Base-by-base conservation (phyloP, 805 yeast genomes). In the Metschnikowia aberdeeniae region DNA sequence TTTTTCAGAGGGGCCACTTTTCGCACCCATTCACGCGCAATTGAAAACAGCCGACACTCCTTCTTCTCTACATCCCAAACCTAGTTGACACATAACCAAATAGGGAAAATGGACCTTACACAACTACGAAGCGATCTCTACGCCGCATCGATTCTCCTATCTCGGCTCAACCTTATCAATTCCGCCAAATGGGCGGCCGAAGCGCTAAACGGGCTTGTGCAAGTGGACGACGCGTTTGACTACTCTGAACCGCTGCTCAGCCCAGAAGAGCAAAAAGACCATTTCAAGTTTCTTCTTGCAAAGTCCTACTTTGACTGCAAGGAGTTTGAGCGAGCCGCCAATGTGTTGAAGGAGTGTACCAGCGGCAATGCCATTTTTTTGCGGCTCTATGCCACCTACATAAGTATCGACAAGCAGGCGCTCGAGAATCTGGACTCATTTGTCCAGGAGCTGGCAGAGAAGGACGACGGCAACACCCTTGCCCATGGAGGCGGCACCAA, bases 161-260 rank as follows among this genome's bases (percentile, higher is more conserved):
- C 79, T 1, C 76, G 77, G 29, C 67, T 87, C 48, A 80, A 85
- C 47, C 69, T 89, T 10, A 73, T 75, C 56, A 81, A 80, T 42
- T 82, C 89, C 0, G 80, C 95, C 3, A 87, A 87, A 67, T 89
- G 95, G 95, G 73, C 70, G 45, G 82, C 88, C 2, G 96, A 89
- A 57, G 95, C 95, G 1, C 67, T 85, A 17, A 76, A 74, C 54
- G 95, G 92, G 0, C 64, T 86, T 50, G 60, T 58, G 17, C 50
- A 40, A 3, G 14, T 27, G 20, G 41, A 37, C 14, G 45, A 37
- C 43, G 61, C 48, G 31, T 48, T 57, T 10, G 53, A 47, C 34
- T 48, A 37, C 38, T 49, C 51, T 7, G 11, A 43, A 4, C 44
- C 44, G 6, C 45, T 43, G n/a, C 42, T 56, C 4, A 54, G 51